A percentile compares a stretch with the other conserved stretches of the same genome.
phyloP scores from a whole-genome alignment of 345 rosid species.

The Theobroma cacao region DNA sequence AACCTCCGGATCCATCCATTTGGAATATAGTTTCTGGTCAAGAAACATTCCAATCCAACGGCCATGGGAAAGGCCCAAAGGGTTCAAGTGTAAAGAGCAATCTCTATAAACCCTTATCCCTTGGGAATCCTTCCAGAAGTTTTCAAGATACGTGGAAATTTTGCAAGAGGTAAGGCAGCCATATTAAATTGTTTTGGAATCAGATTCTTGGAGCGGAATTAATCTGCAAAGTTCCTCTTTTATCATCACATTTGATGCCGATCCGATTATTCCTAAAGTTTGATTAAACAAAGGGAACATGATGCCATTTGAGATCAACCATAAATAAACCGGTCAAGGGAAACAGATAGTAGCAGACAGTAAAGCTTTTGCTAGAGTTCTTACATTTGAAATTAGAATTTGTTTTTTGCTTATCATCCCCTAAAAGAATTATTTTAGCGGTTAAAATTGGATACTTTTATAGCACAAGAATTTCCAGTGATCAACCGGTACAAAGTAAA shows the following conservation, averaged over 20 bases:
- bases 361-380: background rate
- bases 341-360: background rate
- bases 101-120: background rate
- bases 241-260: background rate
- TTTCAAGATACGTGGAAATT: background rate
- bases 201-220: constrained; percentile 7
- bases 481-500: background rate
- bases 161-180: background rate
- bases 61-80: background rate
- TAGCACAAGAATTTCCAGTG: background rate
- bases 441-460: background rate
- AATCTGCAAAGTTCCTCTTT: background rate
- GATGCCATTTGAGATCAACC: background rate
- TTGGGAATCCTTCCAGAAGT: constrained; percentile 32
- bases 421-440: background rate
- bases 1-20: constrained; percentile 5
- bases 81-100: background rate
- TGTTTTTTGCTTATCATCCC: no score
- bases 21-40: constrained; percentile 6
- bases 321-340: background rate
- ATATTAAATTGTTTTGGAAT: constrained; percentile 4
- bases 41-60: background rate
- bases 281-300: background rate
- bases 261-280: background rate
- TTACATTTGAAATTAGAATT: background rate